Evolutionary conservation across 148 eudicot genomes (phyloP).

Genomic region (Fagopyrum esculentum): DNA sequence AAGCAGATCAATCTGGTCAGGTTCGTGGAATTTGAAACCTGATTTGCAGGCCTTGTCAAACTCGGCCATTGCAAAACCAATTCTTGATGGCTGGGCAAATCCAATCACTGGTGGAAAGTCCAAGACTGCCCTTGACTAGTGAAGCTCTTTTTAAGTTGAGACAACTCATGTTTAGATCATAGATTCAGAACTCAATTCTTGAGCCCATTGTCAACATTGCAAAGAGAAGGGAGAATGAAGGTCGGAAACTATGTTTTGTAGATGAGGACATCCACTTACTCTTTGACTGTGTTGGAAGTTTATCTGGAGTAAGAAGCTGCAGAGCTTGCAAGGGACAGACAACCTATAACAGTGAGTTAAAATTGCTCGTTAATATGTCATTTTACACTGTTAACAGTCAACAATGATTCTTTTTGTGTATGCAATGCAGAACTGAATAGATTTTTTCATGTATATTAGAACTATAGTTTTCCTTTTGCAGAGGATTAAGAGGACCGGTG

Average conservation of each 20-base stretch:
- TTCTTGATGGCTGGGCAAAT: constrained; percentile 76
- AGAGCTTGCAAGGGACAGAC: not conserved
- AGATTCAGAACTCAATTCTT: not conserved
- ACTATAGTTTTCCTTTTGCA: not conserved
- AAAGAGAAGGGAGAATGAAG: not conserved
- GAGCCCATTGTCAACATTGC: not conserved
- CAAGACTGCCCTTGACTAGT: constrained; percentile 72
- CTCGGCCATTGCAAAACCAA: constrained; percentile 59
- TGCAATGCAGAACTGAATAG: not conserved
- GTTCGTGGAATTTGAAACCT: constrained; percentile 69
- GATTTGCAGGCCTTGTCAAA: constrained; percentile 65
- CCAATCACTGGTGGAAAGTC: constrained; percentile 53
- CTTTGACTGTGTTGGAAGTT: not conserved
- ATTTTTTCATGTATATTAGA: not conserved
- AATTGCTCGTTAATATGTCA: not conserved
- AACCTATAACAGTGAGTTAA: not conserved
- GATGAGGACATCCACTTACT: not conserved
- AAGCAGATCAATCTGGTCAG: constrained; percentile 46
- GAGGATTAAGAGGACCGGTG: constrained; percentile 3
- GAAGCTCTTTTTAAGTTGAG: not conserved
- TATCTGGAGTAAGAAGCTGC: constrained; percentile 11
- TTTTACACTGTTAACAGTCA: not conserved
- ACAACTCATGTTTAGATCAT: not conserved
- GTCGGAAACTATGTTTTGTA: not conserved
- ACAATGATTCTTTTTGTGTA: not conserved